These are phyloP conservation scores for Ramaria rubella DNA, from an alignment of 768 basidiomycete genomes.

Conservation along the genomic window DNA sequence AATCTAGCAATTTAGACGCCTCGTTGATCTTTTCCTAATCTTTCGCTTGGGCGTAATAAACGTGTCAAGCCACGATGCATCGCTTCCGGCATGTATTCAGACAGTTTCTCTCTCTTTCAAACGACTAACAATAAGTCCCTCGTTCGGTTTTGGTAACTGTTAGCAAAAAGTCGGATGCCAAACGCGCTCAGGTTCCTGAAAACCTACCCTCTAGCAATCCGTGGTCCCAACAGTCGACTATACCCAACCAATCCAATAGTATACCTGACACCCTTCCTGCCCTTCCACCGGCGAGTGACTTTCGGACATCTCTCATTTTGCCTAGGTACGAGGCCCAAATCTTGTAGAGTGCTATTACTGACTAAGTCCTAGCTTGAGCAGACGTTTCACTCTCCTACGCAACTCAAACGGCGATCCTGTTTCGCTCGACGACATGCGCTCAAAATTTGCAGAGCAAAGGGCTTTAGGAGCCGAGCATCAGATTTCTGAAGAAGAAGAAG, in stretches of 20 bases:
- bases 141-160: constrained; percentile 13
- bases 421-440: constrained; percentile 55
- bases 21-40: constrained; percentile 4
- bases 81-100: constrained; percentile 66
- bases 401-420: constrained; percentile 60
- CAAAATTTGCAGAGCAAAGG: constrained; percentile 69
- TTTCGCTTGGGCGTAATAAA: constrained; percentile 14
- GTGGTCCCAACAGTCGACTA: constrained; percentile 16
- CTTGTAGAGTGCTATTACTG: constrained; percentile 11
- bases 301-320: constrained; percentile 80
- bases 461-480: constrained; percentile 59
- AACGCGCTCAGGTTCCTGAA: constrained; percentile 37
- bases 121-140: constrained; percentile 6
- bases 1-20: constrained; percentile 6
- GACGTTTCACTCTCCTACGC: constrained; percentile 75
- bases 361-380: constrained; percentile 52
- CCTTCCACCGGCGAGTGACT: constrained; percentile 65
- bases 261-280: constrained; percentile 40
- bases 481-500: constrained; percentile 77
- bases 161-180: constrained; percentile 77
- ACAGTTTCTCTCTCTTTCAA: constrained; percentile 15
- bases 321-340: constrained; percentile 58
- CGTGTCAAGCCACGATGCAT: constrained; percentile 46
- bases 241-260: constrained; percentile 26
- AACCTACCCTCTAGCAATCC: constrained; percentile 6